Base-by-base conservation (phyloP, 306 rosid genomes). In the Ormosia emarginata region DNA sequence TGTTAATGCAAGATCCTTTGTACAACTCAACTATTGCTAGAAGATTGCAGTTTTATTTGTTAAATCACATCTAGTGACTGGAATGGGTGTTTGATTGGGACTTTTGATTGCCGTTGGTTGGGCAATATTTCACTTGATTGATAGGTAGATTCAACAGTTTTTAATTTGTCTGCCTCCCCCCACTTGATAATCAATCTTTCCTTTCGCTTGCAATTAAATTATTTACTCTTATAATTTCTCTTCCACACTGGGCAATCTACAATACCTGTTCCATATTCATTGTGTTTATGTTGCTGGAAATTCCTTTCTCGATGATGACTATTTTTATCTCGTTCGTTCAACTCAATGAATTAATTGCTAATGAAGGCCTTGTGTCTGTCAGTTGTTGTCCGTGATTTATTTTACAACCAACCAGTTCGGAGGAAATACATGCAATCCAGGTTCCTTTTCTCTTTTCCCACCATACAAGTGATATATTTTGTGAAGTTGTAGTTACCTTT, bases 341-440 rank as follows among this genome's bases (percentile, higher is more conserved):
- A 71, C 70, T 41, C 6, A n/a, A 69, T 39, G 62, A 64, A 24
- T 74, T 74, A 18, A 70, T 76, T 67, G 56, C 84, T 84, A 76
- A 83, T 29, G 64, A 43, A 63, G 72, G 59, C 39, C 44, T 65
- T 65, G 8, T 67, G 33, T 61, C 44, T 78, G 71, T 78, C 90
- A 95, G 99, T 92, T 83, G 77, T 84, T 85, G 97, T 91, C 69
- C 95, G 92, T 36, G 99, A 95, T 86, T 84, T 93, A 82, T 95
- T 92, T 84, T 93, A 95, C 92, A 95, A 93, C 85, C 99, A 95
- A 86, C 99, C 98, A 41, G 96, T 93, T 87, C 91, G 98, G 84
- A 93, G 97, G 89, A 93, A 92, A 71, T 81, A 81, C 81, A 90
- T 88, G 66, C 96, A 90, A 75, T 92, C 93, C 84, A 95, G 99